Percentiles rank a stretch among this genome's conserved stretches.
These are phyloP conservation scores for Rhodotorula graminis DNA, from an alignment of 768 basidiomycete genomes.

Conservation along the genomic window DNA sequence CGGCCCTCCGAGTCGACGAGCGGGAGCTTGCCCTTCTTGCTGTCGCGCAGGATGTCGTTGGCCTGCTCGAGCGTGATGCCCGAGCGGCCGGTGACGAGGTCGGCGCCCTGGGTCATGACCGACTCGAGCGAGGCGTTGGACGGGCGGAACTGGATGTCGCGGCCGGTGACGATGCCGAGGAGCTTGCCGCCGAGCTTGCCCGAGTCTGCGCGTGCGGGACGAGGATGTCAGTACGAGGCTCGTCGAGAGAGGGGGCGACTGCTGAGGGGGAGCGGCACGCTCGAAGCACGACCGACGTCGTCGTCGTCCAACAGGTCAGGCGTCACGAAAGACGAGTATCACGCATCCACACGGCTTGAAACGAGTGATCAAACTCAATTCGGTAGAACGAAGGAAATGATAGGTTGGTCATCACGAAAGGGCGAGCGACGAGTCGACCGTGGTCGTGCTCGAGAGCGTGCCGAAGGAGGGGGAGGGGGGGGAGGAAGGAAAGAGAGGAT, in stretches of 20 bases:
- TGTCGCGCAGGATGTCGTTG: conserved; percentile 88
- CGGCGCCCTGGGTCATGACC: conserved; percentile 71
- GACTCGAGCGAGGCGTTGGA: conserved; percentile 61
- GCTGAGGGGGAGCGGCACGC: conserved; percentile 40
- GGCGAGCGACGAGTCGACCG: background rate
- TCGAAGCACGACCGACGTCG: background rate
- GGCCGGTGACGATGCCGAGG: conserved; percentile 90
- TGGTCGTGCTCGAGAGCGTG: conserved; percentile 5
- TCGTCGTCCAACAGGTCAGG: conserved; percentile 19
- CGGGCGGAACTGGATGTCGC: conserved; percentile 89
- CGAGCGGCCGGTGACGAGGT: conserved; percentile 75
- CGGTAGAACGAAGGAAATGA: conserved; percentile 79
- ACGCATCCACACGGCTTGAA: conserved; percentile 45
- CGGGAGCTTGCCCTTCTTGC: conserved; percentile 96
- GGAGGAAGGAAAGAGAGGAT: background rate
- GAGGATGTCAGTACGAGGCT: conserved; percentile 3
- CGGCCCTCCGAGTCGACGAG: conserved; percentile 64
- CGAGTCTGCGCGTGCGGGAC: conserved; percentile 56
- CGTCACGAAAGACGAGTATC: conserved; percentile 50
- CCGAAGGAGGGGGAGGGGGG: background rate
- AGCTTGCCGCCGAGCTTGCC: conserved; percentile 85
- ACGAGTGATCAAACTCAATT: conserved; percentile 58
- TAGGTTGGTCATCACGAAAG: conserved; percentile 52
- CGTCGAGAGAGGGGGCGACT: no score
- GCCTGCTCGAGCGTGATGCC: conserved; percentile 88